Percentiles rank a stretch among this genome's conserved stretches.
These are phyloP conservation scores for Mucor piriformis DNA, from an alignment of 371 early-diverging fungal species.

Conservation along the genomic window DNA sequence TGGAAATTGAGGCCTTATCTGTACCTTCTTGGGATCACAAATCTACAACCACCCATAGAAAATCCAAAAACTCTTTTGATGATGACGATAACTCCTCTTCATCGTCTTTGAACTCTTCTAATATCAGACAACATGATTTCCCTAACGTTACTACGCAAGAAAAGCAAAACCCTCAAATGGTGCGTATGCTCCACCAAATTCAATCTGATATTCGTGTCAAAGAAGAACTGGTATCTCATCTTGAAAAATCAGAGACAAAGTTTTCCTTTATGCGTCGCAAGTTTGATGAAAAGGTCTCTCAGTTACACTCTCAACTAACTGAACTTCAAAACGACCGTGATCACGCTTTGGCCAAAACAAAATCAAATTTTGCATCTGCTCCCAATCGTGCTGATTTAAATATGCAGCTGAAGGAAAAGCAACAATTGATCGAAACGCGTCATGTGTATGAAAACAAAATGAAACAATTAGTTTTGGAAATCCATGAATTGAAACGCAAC, in stretches of 20 bases:
- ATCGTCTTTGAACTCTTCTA: constrained; percentile 9
- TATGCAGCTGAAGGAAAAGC: constrained; percentile 41
- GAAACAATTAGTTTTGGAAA: constrained; percentile 69
- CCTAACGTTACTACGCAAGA: background rate
- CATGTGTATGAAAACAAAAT: constrained; percentile 74
- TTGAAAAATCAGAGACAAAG: constrained; percentile 64
- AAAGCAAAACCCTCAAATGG: constrained; percentile 43
- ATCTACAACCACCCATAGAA: constrained; percentile 8
- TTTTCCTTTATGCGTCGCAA: constrained; percentile 63
- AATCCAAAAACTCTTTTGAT: background rate
- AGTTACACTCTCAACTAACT: constrained; percentile 60
- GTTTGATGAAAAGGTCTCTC: constrained; percentile 71
- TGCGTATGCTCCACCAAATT: constrained; percentile 66
- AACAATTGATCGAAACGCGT: constrained; percentile 47
- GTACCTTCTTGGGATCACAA: constrained; percentile 48
- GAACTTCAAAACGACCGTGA: constrained; percentile 73
- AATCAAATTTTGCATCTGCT: constrained; percentile 27
- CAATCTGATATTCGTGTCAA: constrained; percentile 75
- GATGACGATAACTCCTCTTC: constrained; percentile 17
- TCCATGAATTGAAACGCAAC: constrained; percentile 68
- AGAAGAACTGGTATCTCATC: constrained; percentile 60
- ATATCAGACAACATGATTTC: background rate
- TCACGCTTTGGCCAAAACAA: constrained; percentile 54
- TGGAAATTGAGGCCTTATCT: constrained; percentile 42
- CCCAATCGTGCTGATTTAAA: constrained; percentile 29